Base-by-base conservation (phyloP, 352 stramenopile genomes). In the Phytopythium aichiense region DNA sequence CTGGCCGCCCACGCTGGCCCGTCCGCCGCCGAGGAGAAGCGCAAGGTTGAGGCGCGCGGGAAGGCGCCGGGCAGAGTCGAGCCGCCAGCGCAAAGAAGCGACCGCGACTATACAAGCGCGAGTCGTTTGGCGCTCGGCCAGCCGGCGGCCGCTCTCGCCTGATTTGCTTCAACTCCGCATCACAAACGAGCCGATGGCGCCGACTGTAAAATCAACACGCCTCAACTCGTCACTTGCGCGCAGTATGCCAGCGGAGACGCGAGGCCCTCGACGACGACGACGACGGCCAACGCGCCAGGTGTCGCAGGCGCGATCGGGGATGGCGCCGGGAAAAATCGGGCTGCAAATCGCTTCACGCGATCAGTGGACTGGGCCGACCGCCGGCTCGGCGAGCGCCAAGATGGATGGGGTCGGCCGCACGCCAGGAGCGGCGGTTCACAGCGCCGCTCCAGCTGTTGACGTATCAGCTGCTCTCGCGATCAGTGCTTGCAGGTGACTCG, bases 111-210 rank as follows among this genome's bases (percentile, higher is more conserved):
- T 43, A 56, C 50, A 56, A 15, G 37, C 18, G 28, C 45, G 52
- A 48, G 52, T 46, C 52, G 45, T 23, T 58, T 58, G 31, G 23
- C 9, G 5, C 16, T 11, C 45, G 18, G 2, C 37, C 12, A 40
- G 35, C 3, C 12, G 45, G 46, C 13, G 9, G 52, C 25, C 12
- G 20, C 35, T 58, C 52, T 45, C 23, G 31, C 33, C 52, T 48
- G 52, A 58, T 58, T 58, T 58, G 52, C 52, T 58, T 58, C 52
- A 58, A 58, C 33, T 58, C 52, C 18, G n/a, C 31, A 35, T 18
- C 52, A 58, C n/a, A 45, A 31, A 45, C 52, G 33, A 30, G 50
- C 50, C 50, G 25, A 33, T n/a, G 37, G 40, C 40, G 40, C 40
- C 40, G 43, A 28, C 7, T 49, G 43, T 49, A 49, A 49, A 49